Evolutionary conservation across 495 filamentous ascomycete species (phyloP), one percentile per base, ranked within the genome.

Genomic region (Niebla homalea): DNA sequence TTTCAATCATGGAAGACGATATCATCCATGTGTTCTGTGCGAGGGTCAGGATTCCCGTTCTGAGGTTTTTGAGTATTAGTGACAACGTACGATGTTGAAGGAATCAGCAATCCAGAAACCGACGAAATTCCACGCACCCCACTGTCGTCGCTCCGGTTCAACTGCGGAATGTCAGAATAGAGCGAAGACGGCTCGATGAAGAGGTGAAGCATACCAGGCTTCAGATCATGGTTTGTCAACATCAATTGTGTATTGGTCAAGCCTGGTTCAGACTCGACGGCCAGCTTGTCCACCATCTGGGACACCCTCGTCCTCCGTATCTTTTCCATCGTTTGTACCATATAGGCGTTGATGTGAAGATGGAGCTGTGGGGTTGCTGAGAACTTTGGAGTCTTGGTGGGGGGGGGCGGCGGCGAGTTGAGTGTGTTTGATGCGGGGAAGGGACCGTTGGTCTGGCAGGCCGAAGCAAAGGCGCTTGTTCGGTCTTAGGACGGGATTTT

Each of bases 21-120:
- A 95, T 94, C 89, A 95, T 95, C 89, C 89, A 96, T 15, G 89
- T 96, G 65, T 96, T 96, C 70, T 77, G 44, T 11, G 22, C 35
- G 19, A 29, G 29, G 18, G 23, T 61, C 21, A 61, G 49, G 1
- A 8, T 2, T 32, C 8, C 46, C 38, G 32, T 21, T 35, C 19
- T 19, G 6, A n/a, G 8, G 6, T 4, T 19, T n/a, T n/a, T 23
- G 10, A 46, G 12, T 21, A 19, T 5, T 48, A 10, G 21, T 21
- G 16, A 25, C 25, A 36, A 71, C 74, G 59, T 61, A 79, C 76
- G 64, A 96, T 93, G 64, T 96, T 96, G 65, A 94, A 87, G 5
- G 85, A 90, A 67, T 96, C 89, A 29, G 89, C 87, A 62, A 94
- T 76, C 87, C 87, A 92, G 60, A 94, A 94, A 18, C 81, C 84